Evolutionary conservation across 1,284 basidiomycete species (phyloP).

Genomic region (Termitomyces sp.): DNA sequence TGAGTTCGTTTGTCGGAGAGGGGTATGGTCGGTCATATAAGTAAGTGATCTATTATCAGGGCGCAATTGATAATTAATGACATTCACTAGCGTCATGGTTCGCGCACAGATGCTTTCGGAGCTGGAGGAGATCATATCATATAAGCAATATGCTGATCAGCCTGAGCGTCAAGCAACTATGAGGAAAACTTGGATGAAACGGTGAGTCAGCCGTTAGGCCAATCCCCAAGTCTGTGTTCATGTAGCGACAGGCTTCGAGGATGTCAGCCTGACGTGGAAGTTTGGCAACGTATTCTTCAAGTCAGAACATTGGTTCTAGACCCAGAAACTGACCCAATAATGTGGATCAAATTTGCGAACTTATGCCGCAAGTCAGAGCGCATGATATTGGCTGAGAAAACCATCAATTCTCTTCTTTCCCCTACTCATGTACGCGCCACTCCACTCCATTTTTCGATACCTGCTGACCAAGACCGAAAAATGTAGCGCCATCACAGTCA

Average conservation of each 20-base stretch:
- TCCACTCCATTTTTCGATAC: background rate
- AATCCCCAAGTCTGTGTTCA: background rate
- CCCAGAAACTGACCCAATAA: conserved; percentile 92
- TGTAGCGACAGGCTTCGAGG: conserved; percentile 74
- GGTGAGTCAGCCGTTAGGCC: conserved; percentile 41
- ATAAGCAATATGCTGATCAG: conserved; percentile 93
- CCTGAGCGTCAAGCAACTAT: conserved; percentile 85
- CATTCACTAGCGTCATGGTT: conserved; percentile 74
- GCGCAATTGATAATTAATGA: background rate
- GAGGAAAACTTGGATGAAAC: conserved; percentile 92
- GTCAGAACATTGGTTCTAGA: conserved; percentile 92
- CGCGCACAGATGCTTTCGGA: conserved; percentile 99
- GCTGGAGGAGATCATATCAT: conserved; percentile 95
- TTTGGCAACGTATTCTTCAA: conserved; percentile 98
- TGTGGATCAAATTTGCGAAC: conserved; percentile 78
- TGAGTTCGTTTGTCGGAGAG: conserved; percentile 91
- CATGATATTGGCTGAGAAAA: conserved; percentile 92
- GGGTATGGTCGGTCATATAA: conserved; percentile 96
- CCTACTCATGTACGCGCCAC: conserved; percentile 49
- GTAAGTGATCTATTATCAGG: conserved; percentile 40
- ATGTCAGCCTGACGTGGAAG: conserved; percentile 97
- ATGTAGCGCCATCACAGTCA: conserved; percentile 39
- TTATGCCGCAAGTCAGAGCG: conserved; percentile 48
- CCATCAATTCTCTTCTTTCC: conserved; percentile 86
- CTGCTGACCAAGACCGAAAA: conserved; percentile 17